Evolutionary conservation across 208 protist genomes (phyloP), one percentile per base, ranked within the genome.

Genomic region (Leishmania aethiopica): DNA sequence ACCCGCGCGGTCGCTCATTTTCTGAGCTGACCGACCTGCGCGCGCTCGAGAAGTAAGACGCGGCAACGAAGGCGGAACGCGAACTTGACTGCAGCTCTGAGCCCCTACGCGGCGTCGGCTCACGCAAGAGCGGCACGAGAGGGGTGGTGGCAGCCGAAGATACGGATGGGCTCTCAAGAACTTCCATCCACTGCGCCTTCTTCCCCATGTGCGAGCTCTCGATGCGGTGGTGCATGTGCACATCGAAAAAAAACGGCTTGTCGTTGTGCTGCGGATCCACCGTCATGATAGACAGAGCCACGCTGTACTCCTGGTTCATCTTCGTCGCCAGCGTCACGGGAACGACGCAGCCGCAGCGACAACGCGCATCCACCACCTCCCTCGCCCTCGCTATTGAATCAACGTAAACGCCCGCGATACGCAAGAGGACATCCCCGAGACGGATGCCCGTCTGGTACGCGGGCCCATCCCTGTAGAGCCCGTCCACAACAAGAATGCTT

Each of bases 391-490:
- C 76, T 32, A 92, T 86, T 2, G 71, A 83, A 35, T 70, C 59
- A 22, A 93, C 90, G 0, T 76, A 67, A 13, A 82, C 59, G 0
- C 80, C 90, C 45, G 82, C 84, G 40, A 90, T 88, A 32, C 75
- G 78, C 32, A 86, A 47, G 15, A 93, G 86, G 5, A 80, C 77
- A 71, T 92, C 90, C 40, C 83, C 90, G 55, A 92, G 89, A 35
- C 88, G 86, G 28, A 93, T 88, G 60, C 88, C 90, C 0, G 84
- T 85, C 74, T 93, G 88, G 77, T 89, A 91, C 15, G 90, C 88
- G 6, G 90, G 88, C 22, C 88, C 86, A 25, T 84, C 80, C 81
- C 75, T 77, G 73, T 88, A 90, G 15, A 90, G 79, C 8, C 86
- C 86, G 25, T 86, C 84, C 37, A 93, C 86, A 5, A 85, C 71